Conservation (phyloP, 495 filamentous ascomycete genomes). For the Baudoinia panamericana region DNA sequence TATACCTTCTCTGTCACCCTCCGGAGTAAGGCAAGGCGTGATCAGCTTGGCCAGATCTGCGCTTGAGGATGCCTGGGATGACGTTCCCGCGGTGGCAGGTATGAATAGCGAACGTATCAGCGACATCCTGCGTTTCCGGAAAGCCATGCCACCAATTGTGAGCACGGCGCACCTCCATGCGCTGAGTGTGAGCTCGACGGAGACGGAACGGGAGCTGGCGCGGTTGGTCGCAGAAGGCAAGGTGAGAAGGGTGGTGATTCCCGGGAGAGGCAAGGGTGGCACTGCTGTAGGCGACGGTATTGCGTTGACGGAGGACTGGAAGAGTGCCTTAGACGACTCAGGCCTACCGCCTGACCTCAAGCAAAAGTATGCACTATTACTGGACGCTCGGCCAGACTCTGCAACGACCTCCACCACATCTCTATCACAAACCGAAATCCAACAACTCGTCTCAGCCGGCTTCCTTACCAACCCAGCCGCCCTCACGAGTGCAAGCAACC, state of each 20-base stretch:
- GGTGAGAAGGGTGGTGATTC: constrained; percentile 53
- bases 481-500: constrained; percentile 30
- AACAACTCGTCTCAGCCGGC: constrained; percentile 52
- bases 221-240: constrained; percentile 46
- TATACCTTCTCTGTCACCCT: constrained; percentile 37
- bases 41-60: constrained; percentile 51
- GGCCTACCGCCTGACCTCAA: constrained; percentile 39
- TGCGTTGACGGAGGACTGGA: constrained; percentile 50
- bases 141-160: constrained; percentile 53
- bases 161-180: constrained; percentile 61
- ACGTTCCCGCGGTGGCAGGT: constrained; percentile 51
- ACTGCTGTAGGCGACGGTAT: constrained; percentile 56
- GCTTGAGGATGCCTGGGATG: constrained; percentile 51
- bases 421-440: constrained; percentile 41
- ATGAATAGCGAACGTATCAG: constrained; percentile 64
- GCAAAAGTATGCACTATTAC: constrained; percentile 39
- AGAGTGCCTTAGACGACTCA: constrained; percentile 36
- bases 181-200: constrained; percentile 50
- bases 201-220: constrained; percentile 60
- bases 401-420: constrained; percentile 36
- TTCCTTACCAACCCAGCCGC: constrained; percentile 39
- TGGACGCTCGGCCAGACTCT: constrained; percentile 42
- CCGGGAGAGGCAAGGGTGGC: constrained; percentile 45
- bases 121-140: constrained; percentile 55
- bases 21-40: constrained; percentile 48